Evolutionary conservation across 371 early-diverging fungal genomes (phyloP).

Genomic region (Syncephalastrum monosporum): DNA sequence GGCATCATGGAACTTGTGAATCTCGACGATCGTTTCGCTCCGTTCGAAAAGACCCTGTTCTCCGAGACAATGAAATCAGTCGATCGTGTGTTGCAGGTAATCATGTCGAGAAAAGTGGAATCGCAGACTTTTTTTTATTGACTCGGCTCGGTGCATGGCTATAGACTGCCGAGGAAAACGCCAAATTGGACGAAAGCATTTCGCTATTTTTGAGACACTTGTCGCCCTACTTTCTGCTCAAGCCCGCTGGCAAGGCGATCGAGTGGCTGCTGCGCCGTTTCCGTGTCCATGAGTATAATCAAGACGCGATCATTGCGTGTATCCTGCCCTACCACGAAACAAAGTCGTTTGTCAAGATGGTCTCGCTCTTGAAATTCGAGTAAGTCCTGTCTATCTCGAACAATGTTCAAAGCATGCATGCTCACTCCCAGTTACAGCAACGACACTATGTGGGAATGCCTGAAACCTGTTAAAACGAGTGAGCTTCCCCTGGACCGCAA

Average conservation of each 20-base stretch:
- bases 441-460: constrained; percentile 66
- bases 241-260: constrained; percentile 81
- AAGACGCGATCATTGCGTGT: constrained; percentile 73
- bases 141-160: constrained; percentile 1
- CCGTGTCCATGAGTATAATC: constrained; percentile 84
- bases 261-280: constrained; percentile 95
- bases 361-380: constrained; percentile 66
- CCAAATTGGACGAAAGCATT: constrained; percentile 75
- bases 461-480: constrained; percentile 58
- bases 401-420: too few relatives aligned
- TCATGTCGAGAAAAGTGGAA: neutral
- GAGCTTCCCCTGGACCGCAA: constrained; percentile 62
- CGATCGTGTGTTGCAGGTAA: constrained; percentile 75
- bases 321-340: constrained; percentile 94
- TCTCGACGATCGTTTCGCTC: constrained; percentile 63
- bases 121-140: neutral
- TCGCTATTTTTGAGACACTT: constrained; percentile 69
- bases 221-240: constrained; percentile 81
- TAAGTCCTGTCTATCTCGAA: constrained; percentile 28
- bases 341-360: constrained; percentile 79
- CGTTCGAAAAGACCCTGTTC: constrained; percentile 79
- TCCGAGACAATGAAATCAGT: constrained; percentile 75
- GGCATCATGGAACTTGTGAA: constrained; percentile 78
- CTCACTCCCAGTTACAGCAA: constrained; percentile 28
- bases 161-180: constrained; percentile 82